phyloP scores from a whole-genome alignment of 2,329 filamentous ascomycete species.

The Fusarium caatingaense region DNA sequence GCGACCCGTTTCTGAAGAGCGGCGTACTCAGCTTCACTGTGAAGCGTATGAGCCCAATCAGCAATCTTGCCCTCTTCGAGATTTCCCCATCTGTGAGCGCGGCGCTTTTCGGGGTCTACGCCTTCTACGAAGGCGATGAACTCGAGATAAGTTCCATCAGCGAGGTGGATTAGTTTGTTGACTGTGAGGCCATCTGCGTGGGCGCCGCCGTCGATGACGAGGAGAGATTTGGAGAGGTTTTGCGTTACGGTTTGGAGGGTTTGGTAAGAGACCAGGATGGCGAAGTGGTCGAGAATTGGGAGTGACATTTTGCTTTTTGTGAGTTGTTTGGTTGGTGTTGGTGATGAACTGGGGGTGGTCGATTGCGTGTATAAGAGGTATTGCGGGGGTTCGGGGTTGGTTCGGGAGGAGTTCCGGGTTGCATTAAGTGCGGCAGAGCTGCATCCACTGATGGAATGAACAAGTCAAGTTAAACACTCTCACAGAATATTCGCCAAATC shows the following conservation, averaged over 20 bases:
- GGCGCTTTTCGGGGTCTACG: constrained; percentile 53
- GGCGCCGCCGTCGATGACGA: constrained; percentile 68
- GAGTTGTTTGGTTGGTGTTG: not conserved
- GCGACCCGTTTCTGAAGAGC: constrained; percentile 53
- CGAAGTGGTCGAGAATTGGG: constrained; percentile 69
- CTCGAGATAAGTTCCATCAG: constrained; percentile 74
- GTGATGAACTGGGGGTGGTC: not conserved
- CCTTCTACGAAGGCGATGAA: constrained; percentile 70
- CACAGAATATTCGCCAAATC: too few relatives aligned
- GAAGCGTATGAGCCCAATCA: constrained; percentile 69
- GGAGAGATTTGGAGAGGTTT: constrained; percentile 66
- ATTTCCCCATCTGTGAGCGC: constrained; percentile 68
- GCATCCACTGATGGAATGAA: not conserved
- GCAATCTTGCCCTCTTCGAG: constrained; percentile 62
- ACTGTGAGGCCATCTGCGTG: constrained; percentile 70
- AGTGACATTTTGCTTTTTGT: constrained; percentile 11
- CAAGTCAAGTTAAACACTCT: not conserved
- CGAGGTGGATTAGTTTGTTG: constrained; percentile 71
- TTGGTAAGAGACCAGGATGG: constrained; percentile 68
- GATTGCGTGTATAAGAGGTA: not conserved
- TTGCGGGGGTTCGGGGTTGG: constrained; percentile 37
- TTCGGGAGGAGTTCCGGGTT: constrained; percentile 19
- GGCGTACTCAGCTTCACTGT: constrained; percentile 50
- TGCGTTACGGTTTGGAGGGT: constrained; percentile 60
- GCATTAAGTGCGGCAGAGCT: not conserved